Conservation (phyloP, 768 basidiomycete genomes). For the Xanthoconium stramineum region DNA sequence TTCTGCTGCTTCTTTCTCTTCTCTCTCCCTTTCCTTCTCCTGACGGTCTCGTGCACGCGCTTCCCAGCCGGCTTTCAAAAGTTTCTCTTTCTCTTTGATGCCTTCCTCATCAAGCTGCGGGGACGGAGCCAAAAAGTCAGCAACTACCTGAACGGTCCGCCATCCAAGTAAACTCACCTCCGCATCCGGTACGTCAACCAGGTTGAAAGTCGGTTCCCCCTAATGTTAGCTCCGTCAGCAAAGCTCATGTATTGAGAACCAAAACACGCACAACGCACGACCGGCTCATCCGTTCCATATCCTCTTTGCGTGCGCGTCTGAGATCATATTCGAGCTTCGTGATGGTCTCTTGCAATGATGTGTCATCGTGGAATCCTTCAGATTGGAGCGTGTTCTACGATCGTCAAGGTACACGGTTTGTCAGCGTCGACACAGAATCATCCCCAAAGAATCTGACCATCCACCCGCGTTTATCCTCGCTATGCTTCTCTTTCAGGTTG, state of each 20-base stretch:
- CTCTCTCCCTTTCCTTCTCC: constrained; percentile 85
- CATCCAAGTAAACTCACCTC: constrained; percentile 47
- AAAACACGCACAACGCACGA: constrained; percentile 31
- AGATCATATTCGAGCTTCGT: constrained; percentile 83
- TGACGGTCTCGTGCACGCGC: constrained; percentile 78
- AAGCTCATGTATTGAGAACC: neutral
- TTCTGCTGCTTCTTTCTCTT: constrained; percentile 59
- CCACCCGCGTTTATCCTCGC: constrained; percentile 72
- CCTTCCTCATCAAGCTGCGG: constrained; percentile 81
- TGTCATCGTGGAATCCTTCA: constrained; percentile 77
- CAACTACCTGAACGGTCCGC: no score
- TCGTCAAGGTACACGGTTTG: neutral
- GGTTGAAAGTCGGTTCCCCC: constrained; percentile 85
- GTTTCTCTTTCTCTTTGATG: constrained; percentile 88
- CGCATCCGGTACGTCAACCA: constrained; percentile 88
- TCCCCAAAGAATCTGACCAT: constrained; percentile 38
- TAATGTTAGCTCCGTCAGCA: constrained; percentile 24
- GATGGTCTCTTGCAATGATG: constrained; percentile 73
- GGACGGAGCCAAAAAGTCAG: no score
- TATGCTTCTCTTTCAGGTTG: constrained; percentile 60
- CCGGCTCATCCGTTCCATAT: constrained; percentile 68
- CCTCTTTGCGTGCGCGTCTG: constrained; percentile 78
- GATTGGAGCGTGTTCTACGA: constrained; percentile 54
- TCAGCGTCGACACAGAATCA: neutral
- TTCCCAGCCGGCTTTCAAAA: constrained; percentile 92